These are phyloP conservation scores for Pyrenophora teres DNA, from an alignment of 2,329 filamentous ascomycete genomes.

Conservation along the genomic window DNA sequence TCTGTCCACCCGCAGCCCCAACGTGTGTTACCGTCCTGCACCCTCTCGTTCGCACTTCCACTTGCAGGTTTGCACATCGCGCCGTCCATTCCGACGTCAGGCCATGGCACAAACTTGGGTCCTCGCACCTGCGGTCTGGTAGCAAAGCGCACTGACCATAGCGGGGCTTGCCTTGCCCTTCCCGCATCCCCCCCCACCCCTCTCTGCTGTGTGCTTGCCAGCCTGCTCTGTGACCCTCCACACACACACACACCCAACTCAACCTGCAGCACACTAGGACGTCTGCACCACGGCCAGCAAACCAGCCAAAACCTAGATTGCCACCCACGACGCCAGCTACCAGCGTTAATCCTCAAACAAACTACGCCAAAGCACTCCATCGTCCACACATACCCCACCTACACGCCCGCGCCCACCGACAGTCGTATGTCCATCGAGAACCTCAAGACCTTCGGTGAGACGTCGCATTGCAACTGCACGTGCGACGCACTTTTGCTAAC, in stretches of 20 bases:
- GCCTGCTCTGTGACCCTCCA: constrained; percentile 13
- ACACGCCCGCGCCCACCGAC: constrained; percentile 30
- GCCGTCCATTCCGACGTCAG: too few relatives aligned
- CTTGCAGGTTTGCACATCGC: too few relatives aligned
- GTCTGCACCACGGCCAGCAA: constrained; percentile 12
- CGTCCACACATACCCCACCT: constrained; percentile 27
- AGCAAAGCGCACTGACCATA: constrained; percentile 13
- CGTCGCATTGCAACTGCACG: constrained; percentile 1
- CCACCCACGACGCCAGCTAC: constrained; percentile 1
- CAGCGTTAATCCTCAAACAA: too few relatives aligned
- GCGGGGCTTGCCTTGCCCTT: constrained; percentile 16
- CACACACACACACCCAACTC: constrained; percentile 4
- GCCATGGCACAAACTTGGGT: too few relatives aligned
- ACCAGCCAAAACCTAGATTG: constrained; percentile 11
- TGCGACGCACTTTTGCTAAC: constrained; percentile 8
- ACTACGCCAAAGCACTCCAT: constrained; percentile 10
- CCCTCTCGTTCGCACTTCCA: constrained; percentile 4
- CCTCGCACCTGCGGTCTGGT: background rate
- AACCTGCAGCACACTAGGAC: constrained; percentile 9
- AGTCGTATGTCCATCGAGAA: constrained; percentile 53
- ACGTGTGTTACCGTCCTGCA: background rate
- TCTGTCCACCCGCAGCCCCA: background rate
- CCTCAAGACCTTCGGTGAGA: constrained; percentile 50
- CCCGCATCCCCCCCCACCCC: constrained; percentile 31
- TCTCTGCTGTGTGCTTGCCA: constrained; percentile 11